Base-by-base conservation (phyloP, 2,329 filamentous ascomycete species). In the Sclerotinia sclerotiorum region DNA sequence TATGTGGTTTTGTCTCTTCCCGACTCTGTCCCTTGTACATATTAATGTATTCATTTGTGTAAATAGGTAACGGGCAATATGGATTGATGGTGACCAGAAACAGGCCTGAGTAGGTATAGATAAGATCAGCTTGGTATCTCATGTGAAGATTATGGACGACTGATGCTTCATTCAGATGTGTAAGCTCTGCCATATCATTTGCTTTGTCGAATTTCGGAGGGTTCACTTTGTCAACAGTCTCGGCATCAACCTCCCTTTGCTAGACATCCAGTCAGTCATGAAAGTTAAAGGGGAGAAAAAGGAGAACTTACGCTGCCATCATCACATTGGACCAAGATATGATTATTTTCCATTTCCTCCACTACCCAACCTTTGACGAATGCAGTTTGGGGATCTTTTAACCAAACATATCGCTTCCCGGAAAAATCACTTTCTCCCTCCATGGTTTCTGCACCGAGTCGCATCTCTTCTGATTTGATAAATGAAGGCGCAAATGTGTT, bases 401-500 rank as follows among this genome's bases (percentile, higher is more conserved):
- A 84, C 96, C 95, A 99, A 72, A 99, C 94, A 83, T 98, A 99
- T 82, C 95, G 88, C 82, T 96, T 98, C 68, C 95, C 96, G 0
- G 95, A 99, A 79, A 99, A 98, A 83, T 99, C 95, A 79, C 97
- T 98, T 77, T 97, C 94, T 71, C 95, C 95, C 80, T 99, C 96
- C 69, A 97, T 93, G 24, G 92, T 76, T 72, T 88, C 87, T 64
- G 83, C 79, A 46, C 80, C 82, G 48, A 82, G 80, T 73, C 88
- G 85, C 79, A 91, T 82, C 72, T 94, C 92, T 72, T 97, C 93
- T 0, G 89, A 87, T 79, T 94, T 95, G 81, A 99, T 98, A 79
- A 99, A 99, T 13, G 93, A 92, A 3, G 94, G 95, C 48, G 95
- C 94, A 82, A 99, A 99, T 1, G 95, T 99, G 72, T 87, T 90